Percentiles rank a stretch among this genome's conserved stretches.
These are phyloP conservation scores for Dictyostelium capitatum DNA, from an alignment of 78 protist species.

Conservation along the genomic window DNA sequence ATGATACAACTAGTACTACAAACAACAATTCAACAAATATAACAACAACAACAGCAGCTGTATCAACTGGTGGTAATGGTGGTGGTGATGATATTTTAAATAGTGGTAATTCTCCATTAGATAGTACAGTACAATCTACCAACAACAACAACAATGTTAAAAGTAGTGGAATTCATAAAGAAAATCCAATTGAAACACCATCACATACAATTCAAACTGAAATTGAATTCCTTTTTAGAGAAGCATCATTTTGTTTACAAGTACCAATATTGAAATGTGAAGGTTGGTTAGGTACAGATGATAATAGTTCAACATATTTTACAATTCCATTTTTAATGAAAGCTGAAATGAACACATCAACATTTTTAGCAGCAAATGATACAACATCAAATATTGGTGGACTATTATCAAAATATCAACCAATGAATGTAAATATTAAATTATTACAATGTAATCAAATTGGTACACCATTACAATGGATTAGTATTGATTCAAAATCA, in stretches of 20 bases:
- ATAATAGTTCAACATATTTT: slow-evolving; percentile 5
- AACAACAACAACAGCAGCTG: background rate
- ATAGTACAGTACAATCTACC: no score
- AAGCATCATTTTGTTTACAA: slow-evolving; percentile 65
- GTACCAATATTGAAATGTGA: slow-evolving; percentile 74
- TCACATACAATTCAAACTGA: slow-evolving; percentile 54
- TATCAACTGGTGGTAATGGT: background rate
- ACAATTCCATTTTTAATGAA: slow-evolving; percentile 62
- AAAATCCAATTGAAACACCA: slow-evolving; percentile 40
- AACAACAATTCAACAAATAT: background rate
- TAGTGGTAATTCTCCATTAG: background rate
- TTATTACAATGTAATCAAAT: slow-evolving; percentile 44
- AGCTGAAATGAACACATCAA: slow-evolving; percentile 55
- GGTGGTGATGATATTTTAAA: background rate
- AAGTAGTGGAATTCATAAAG: background rate
- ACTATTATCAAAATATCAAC: slow-evolving; percentile 32
- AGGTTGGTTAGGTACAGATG: slow-evolving; percentile 51
- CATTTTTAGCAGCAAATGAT: slow-evolving; percentile 16
- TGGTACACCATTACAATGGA: slow-evolving; percentile 25
- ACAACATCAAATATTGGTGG: background rate
- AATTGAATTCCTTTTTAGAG: slow-evolving; percentile 63
- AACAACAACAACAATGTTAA: background rate
- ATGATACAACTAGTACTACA: background rate
- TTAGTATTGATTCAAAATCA: slow-evolving; percentile 26
- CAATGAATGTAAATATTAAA: slow-evolving; percentile 16